phyloP scores from a whole-genome alignment of 2,329 filamentous ascomycete species.

The Colletotrichum brevisporum region DNA sequence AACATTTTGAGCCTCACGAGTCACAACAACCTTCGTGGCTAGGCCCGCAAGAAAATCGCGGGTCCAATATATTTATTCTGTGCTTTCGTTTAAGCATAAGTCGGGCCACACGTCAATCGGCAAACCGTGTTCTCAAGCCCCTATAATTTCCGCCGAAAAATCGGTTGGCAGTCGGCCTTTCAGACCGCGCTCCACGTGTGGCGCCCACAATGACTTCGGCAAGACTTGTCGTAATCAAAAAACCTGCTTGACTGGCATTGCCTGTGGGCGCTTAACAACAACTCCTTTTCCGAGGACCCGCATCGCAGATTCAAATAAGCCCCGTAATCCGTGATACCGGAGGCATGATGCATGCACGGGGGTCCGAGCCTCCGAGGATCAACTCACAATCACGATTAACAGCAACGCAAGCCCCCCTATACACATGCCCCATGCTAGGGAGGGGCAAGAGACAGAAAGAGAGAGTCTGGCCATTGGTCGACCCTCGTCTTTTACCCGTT shows the following conservation, averaged over 20 bases:
- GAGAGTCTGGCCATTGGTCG: constrained; percentile 10
- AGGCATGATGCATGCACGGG: too few species aligned
- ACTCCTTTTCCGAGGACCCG: too few species aligned
- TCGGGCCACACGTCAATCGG: neutral
- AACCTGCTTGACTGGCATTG: neutral
- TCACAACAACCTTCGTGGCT: too few species aligned
- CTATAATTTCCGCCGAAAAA: neutral
- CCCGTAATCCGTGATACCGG: too few species aligned
- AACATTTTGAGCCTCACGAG: too few species aligned
- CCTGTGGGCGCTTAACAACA: neutral
- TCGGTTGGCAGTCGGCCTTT: constrained; percentile 3
- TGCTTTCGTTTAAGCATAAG: constrained; percentile 22
- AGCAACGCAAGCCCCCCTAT: constrained; percentile 1
- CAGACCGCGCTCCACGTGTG: neutral
- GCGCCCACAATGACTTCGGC: neutral
- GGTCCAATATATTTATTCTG: too few species aligned
- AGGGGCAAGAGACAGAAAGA: neutral
- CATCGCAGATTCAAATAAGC: too few species aligned
- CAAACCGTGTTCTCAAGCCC: constrained; percentile 3
- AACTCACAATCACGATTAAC: too few species aligned
- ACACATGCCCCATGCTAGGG: neutral
- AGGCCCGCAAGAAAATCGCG: too few species aligned
- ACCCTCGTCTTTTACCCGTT: neutral
- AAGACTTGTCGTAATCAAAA: constrained; percentile 12
- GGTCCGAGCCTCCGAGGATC: too few species aligned